Evolutionary conservation across 257 asterid genomes (phyloP), one percentile per base, ranked within the genome.

Genomic region (Solanum medicagineum): DNA sequence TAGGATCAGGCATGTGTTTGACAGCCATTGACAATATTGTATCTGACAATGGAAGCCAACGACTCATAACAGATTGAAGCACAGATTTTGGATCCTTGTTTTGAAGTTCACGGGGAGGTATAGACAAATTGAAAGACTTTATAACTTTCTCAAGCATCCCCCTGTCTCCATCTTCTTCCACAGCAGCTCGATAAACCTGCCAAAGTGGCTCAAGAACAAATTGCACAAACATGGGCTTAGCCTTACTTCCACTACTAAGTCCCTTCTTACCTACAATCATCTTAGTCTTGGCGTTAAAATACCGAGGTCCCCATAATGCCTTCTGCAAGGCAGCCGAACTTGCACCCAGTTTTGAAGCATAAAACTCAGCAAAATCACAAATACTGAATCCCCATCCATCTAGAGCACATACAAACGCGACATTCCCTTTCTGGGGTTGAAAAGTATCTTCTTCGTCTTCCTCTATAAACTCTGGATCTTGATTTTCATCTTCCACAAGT

Each of bases 351-450:
- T 93, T 96, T 60, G 93, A 87, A 86, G 93, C 98, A 87, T 93
- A 96, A 84, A 96, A 89, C 84, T 92, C 92, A 0, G 96, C 97
- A 79, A 96, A 96, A 84, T 89, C 92, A 62, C 86, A 70, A 80
- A 93, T 89, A 80, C 93, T 87, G 86, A 96, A 96, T 47, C 98
- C 99, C 99, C 99, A 96, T 59, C 99, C 99, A 85, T 96, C 99
- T 16, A 94, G 88, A 13, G 95, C 99, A 91, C 99, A 94, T 0
- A 92, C 98, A 90, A 96, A 96, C 54, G 92, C 93, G 57, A 96
- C 99, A 84, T 96, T 96, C 71, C 99, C 99, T 86, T 96, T 96
- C 89, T 96, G 99, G 11, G 99, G 99, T 85, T 94, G 99, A 83
- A 96, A 96, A 5, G 95, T 88, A 77, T 96, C 99, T 93, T 94